Evolutionary conservation across 805 yeast genomes (phyloP).

Genomic region (Ogataea thermomethanolica): DNA sequence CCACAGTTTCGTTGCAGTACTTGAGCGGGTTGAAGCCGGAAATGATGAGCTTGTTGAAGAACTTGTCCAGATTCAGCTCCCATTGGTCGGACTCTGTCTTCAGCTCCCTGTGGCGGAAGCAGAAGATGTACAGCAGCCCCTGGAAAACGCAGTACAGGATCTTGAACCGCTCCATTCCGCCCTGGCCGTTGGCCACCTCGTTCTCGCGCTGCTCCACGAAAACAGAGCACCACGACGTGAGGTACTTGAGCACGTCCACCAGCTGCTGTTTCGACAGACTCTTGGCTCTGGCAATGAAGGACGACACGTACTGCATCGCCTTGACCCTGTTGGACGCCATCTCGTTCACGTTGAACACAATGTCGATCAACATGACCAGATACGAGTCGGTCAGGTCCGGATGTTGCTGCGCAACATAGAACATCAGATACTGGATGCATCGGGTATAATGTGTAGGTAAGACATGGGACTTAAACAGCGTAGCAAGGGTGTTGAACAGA

Average conservation of each 20-base stretch:
- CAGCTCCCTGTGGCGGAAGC: slow-evolving; percentile 73
- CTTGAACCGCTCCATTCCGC: slow-evolving; percentile 89
- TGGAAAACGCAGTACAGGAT: slow-evolving; percentile 89
- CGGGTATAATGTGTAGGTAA: slow-evolving; percentile 91
- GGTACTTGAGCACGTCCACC: slow-evolving; percentile 74
- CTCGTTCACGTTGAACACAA: slow-evolving; percentile 69
- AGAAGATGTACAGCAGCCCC: slow-evolving; percentile 84
- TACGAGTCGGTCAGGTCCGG: slow-evolving; percentile 82
- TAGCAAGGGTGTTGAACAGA: slow-evolving; percentile 68
- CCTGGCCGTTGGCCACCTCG: slow-evolving; percentile 61
- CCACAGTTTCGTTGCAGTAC: slow-evolving; percentile 91
- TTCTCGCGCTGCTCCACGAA: slow-evolving; percentile 81
- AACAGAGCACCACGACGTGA: slow-evolving; percentile 78
- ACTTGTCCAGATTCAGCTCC: slow-evolving; percentile 80
- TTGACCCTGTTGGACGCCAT: slow-evolving; percentile 74
- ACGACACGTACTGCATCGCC: slow-evolving; percentile 87
- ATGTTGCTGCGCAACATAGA: slow-evolving; percentile 76
- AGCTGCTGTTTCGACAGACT: slow-evolving; percentile 68
- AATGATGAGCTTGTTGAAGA: slow-evolving; percentile 79
- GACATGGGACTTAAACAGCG: slow-evolving; percentile 76
- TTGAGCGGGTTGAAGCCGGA: slow-evolving; percentile 91
- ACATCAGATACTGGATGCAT: slow-evolving; percentile 79
- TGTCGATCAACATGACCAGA: slow-evolving; percentile 75
- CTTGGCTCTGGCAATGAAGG: slow-evolving; percentile 85
- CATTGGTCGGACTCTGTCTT: slow-evolving; percentile 44